A percentile compares a stretch with the other conserved stretches of the same genome.
Conservation (phyloP, 441 rosid genomes). For the Arabidopsis hybrid region DNA sequence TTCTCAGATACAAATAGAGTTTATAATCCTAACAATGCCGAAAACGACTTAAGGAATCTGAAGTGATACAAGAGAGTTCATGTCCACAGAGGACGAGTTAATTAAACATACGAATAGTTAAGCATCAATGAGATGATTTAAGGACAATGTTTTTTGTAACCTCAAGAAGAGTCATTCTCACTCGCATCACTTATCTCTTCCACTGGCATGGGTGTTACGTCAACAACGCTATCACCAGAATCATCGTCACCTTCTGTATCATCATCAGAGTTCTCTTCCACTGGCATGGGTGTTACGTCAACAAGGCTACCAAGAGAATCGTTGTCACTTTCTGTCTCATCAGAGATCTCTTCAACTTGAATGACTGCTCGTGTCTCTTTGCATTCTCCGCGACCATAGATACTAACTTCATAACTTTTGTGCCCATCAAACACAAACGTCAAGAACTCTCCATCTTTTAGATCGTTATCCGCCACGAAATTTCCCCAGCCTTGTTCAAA, state of each 20-base stretch:
- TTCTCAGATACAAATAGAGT: too few relatives aligned
- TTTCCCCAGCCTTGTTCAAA: constrained; percentile 4
- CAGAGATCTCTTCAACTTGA: constrained; percentile 7
- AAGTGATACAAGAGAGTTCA: too few relatives aligned
- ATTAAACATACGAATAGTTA: too few relatives aligned
- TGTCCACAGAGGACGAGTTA: too few relatives aligned
- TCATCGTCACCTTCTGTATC: not conserved
- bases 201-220: not conserved
- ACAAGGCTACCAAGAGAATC: not conserved
- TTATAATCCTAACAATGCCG: too few relatives aligned
- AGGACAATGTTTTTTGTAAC: not conserved
- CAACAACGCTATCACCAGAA: not conserved
- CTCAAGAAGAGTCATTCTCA: not conserved
- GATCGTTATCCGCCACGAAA: constrained; percentile 7
- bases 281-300: not conserved
- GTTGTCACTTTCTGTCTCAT: not conserved
- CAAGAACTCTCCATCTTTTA: constrained; percentile 18
- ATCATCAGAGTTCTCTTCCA: not conserved
- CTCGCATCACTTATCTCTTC: not conserved
- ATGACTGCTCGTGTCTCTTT: not conserved
- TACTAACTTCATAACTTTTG: constrained; percentile 12
- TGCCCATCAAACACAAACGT: constrained; percentile 8
- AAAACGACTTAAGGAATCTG: too few relatives aligned
- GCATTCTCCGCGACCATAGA: not conserved
- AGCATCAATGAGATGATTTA: too few relatives aligned